Evolutionary conservation across 1,139 yeast species (phyloP), one percentile per base, ranked within the genome.

Genomic region (Saccharomyces hybrid): DNA sequence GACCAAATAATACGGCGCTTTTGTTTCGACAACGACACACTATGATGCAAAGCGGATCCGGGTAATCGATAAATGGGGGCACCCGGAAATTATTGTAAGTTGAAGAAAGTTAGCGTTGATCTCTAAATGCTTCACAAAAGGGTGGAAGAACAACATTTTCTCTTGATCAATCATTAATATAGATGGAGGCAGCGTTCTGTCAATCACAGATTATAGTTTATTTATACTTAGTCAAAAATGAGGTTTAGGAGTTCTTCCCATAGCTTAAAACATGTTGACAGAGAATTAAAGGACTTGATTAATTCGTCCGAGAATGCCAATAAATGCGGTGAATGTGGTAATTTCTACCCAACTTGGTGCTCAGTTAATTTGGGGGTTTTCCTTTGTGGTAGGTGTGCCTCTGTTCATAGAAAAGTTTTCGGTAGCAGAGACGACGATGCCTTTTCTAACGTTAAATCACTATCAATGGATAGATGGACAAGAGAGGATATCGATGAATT

Each of bases 381-480:
- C 57, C 72, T 86, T 29, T 86, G 95, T 71, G 93, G 91, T 4
- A 73, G 90, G 58, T 86, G 95, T 76, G 89, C 91, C 7, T 80
- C 87, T 9, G 76, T 80, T 6, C 73, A 71, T 54, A 62, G 71
- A 48, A 71, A 70, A 34, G 64, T 66, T 29, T 64, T 73, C 49
- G 60, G 62, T 50, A 63, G 71, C 25, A 69, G 63, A 29, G 60
- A 62, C 50, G 64, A 71, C 23, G 64, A 63, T 31, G 71, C 68
- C 26, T 66, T 62, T 51, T 68, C 74, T 2, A 63, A 69, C 54
- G 67, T 72, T 23, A 74, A 72, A 48, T 64, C 75, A 1, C 60
- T 93, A 59, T 85, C 95, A 1, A 77, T 90, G 64, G 99, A 93
- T 65, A 76, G 78, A 13, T 93, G 97, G 90, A 72, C 67, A 5